Evolutionary conservation across 108 stramenopile genomes (phyloP), one percentile per base, ranked within the genome.

Genomic region (Seminavis robusta): DNA sequence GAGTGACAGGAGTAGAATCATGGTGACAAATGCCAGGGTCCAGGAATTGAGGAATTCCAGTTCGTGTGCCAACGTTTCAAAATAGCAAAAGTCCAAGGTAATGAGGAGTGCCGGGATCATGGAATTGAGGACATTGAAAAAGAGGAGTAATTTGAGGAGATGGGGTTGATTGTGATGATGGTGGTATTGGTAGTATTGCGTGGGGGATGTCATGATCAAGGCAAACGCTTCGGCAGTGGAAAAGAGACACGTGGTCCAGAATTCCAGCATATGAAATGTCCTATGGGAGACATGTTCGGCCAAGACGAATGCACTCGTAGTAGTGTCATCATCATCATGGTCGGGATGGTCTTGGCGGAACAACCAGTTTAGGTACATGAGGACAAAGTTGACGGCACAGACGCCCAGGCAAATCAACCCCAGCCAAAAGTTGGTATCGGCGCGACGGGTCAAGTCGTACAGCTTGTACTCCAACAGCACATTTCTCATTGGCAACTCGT

Each of bases 41-140:
- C 65, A 63, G 50, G 68, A 67, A 38, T 74, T 74, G n/a, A 56
- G 8, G 36, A 70, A 74, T 33, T 74, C 73, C 28, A 74, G 65
- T 38, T 74, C 57, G 43, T 74, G 73, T 2, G 51, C 25, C 20
- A 42, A 2, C 17, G 25, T 51, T 54, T 74, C 73, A 52, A 74
- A 74, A 31, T 51, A 65, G 17, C 63, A 29, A 15, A 38, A 31
- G 28, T 61, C 29, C 31, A 67, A 28, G 11, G 65, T 52, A 6
- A 74, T 51, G 21, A 74, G 36, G 4, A 74, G 19, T 11, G 73
- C 73, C 17, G 73, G 73, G 7, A 60, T 15, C 1, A 57, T 23
- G 1, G 73, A 34, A 4, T 68, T 69, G 9, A 74, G 63, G 27
- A 74, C 57, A 33, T 74, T 65, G 56, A 65, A 65, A 45, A 74